phyloP scores from a whole-genome alignment of 208 protist genomes.

The Trypanosoma congolense region DNA sequence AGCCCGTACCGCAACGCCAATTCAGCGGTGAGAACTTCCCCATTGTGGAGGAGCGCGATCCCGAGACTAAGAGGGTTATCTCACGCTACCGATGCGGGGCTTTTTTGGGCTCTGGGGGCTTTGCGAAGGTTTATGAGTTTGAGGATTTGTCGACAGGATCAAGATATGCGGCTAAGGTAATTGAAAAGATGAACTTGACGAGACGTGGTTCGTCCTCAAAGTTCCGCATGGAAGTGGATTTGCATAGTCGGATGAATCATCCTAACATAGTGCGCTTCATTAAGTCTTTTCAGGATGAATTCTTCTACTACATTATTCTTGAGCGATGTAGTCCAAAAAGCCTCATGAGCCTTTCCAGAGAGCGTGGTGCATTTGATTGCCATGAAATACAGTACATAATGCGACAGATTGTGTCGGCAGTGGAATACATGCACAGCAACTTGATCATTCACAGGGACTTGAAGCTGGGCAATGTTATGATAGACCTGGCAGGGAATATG shows the following conservation, averaged over 20 bases:
- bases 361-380: slow-evolving; percentile 33
- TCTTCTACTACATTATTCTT: slow-evolving; percentile 71
- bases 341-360: slow-evolving; percentile 50
- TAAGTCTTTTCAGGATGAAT: slow-evolving; percentile 50
- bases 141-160: slow-evolving; percentile 27
- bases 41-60: slow-evolving; percentile 38
- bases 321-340: slow-evolving; percentile 51
- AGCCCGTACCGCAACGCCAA: slow-evolving; percentile 4
- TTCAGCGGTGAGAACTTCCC: slow-evolving; percentile 28
- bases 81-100: slow-evolving; percentile 36
- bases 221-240: slow-evolving; percentile 58
- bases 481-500: slow-evolving; percentile 72
- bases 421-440: slow-evolving; percentile 80
- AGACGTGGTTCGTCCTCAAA: slow-evolving; percentile 32
- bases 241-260: slow-evolving; percentile 59
- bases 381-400: slow-evolving; percentile 75
- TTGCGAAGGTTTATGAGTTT: slow-evolving; percentile 56
- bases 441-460: slow-evolving; percentile 79
- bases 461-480: slow-evolving; percentile 90
- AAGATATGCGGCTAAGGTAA: slow-evolving; percentile 64
- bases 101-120: slow-evolving; percentile 67
- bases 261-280: slow-evolving; percentile 63
- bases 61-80: slow-evolving; percentile 23
- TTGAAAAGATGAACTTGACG: slow-evolving; percentile 43
- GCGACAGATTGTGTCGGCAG: slow-evolving; percentile 74